These are phyloP conservation scores for Trichomonascaceae sp. DNA, from an alignment of 1,139 yeast species.

Conservation along the genomic window DNA sequence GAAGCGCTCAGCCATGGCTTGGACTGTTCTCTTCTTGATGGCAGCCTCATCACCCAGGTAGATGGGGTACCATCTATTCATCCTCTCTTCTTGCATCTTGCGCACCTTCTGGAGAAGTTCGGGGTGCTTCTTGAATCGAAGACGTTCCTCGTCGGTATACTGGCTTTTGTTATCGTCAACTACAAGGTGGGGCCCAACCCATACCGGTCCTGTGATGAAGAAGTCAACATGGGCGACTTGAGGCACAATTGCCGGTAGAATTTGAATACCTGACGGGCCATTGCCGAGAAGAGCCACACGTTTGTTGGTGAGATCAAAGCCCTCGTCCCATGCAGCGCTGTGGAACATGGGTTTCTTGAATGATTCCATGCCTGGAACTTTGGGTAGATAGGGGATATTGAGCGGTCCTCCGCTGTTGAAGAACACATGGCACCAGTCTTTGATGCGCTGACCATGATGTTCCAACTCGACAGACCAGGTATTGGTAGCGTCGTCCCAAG, in stretches of 20 bases:
- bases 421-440: conserved; percentile 6
- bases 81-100: conserved; percentile 1
- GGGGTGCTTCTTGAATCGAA: conserved; percentile 1
- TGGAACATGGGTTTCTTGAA: conserved; percentile 36
- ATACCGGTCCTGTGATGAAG: conserved; percentile 15
- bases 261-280: conserved; percentile 33
- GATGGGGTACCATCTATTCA: background rate
- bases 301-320: conserved; percentile 23
- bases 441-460: conserved; percentile 1
- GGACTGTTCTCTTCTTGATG: conserved; percentile 9
- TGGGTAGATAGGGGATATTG: conserved; percentile 7
- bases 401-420: conserved; percentile 9
- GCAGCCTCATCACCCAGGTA: conserved; percentile 6
- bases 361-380: conserved; percentile 15
- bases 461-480: conserved; percentile 9
- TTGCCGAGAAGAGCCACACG: conserved; percentile 32
- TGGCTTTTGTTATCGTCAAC: too few species aligned
- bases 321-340: conserved; percentile 33
- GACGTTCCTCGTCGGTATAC: conserved; percentile 4
- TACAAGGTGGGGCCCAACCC: conserved; percentile 2
- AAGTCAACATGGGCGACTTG: conserved; percentile 11
- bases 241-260: conserved; percentile 21
- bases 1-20: conserved; percentile 3
- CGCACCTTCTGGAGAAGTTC: conserved; percentile 3
- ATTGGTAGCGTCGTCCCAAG: conserved; percentile 12